These are phyloP conservation scores for Fraxinus ornus DNA, from an alignment of 305 asterid genomes.

Conservation along the genomic window DNA sequence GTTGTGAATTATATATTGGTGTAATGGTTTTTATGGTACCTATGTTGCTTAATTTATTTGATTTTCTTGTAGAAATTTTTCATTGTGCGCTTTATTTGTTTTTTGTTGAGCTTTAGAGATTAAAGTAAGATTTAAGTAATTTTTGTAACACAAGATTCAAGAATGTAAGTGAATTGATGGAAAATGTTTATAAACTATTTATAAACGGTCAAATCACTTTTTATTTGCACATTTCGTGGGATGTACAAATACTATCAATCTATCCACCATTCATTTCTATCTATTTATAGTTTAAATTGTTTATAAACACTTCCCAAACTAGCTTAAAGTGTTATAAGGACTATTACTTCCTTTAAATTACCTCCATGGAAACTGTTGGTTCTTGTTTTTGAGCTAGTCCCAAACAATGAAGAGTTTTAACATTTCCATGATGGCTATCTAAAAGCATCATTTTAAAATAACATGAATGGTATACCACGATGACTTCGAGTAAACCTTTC, in stretches of 20 bases:
- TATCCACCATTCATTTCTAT: too few species aligned
- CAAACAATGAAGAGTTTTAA: background rate
- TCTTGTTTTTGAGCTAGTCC: background rate
- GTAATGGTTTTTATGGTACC: background rate
- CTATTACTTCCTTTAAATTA: background rate
- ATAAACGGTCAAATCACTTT: background rate
- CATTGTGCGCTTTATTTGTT: background rate
- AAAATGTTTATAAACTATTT: background rate
- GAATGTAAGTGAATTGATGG: background rate
- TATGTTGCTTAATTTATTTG: background rate
- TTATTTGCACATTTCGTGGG: background rate
- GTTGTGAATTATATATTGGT: background rate
- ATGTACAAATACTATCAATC: background rate
- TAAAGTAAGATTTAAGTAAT: background rate
- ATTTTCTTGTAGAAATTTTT: background rate
- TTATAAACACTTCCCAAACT: background rate
- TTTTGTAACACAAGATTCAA: background rate
- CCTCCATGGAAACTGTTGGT: background rate
- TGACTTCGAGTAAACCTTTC: background rate
- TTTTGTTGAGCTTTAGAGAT: background rate
- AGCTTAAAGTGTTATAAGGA: background rate
- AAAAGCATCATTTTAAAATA: background rate
- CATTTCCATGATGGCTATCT: background rate
- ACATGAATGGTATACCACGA: background rate
- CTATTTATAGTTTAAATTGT: too few species aligned